phyloP scores from a whole-genome alignment of 306 rosid species.

The Acacia acuminata region DNA sequence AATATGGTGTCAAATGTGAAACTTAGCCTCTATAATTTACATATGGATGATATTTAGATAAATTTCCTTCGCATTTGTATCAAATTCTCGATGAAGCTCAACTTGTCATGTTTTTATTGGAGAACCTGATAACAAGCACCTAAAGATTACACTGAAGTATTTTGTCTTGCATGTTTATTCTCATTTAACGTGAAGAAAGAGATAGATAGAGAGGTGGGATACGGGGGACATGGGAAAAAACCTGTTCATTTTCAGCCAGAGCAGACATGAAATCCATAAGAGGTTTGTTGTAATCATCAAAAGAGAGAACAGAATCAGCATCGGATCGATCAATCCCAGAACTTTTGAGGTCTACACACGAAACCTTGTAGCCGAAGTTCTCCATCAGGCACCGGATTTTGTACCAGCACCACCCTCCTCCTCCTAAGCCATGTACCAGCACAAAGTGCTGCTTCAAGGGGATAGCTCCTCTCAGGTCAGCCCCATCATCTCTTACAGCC shows the following conservation, averaged over 20 bases:
- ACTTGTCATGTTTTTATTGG: neutral
- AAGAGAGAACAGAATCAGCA: constrained; percentile 62
- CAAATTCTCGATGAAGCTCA: neutral
- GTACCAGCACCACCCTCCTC: constrained; percentile 97
- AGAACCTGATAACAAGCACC: neutral
- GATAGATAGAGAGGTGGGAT: constrained; percentile 1
- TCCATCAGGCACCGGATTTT: constrained; percentile 87
- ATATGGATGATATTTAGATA: neutral
- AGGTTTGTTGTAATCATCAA: constrained; percentile 82
- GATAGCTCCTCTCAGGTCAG: constrained; percentile 5
- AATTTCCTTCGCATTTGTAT: neutral
- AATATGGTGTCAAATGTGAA: neutral
- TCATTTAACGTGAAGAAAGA: neutral
- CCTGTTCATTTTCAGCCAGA: constrained; percentile 79
- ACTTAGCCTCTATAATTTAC: neutral
- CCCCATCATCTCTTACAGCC: constrained; percentile 34
- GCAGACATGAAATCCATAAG: constrained; percentile 65
- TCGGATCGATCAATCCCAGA: constrained; percentile 69
- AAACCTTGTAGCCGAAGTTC: constrained; percentile 78
- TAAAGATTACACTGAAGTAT: neutral
- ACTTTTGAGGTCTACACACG: constrained; percentile 80
- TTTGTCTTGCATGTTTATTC: neutral
- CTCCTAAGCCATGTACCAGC: constrained; percentile 82
- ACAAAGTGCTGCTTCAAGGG: constrained; percentile 70
- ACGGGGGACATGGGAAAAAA: constrained; percentile 2